These are phyloP conservation scores for Ocimum tenuiflorum DNA, from an alignment of 257 asterid species.

Conservation along the genomic window DNA sequence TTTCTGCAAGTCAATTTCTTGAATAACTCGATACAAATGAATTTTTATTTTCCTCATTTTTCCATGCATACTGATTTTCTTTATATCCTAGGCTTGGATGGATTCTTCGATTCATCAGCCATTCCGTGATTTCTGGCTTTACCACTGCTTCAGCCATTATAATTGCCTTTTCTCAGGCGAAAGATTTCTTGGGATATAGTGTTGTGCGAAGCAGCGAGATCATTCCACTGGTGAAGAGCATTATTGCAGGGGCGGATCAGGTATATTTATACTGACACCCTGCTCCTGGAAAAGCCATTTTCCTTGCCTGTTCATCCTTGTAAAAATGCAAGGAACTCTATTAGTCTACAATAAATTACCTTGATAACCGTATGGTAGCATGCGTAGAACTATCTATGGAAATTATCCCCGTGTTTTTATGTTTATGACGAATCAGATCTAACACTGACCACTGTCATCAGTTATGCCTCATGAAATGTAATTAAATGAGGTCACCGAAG, in stretches of 20 bases:
- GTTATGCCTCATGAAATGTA: background rate
- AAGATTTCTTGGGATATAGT: constrained; percentile 91
- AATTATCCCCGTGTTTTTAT: background rate
- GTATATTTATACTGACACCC: no score
- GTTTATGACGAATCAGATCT: background rate
- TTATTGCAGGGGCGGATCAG: constrained; percentile 77
- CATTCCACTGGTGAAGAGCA: constrained; percentile 75
- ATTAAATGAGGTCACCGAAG: background rate
- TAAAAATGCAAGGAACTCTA: no score
- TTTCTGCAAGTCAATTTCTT: background rate
- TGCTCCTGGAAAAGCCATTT: no score
- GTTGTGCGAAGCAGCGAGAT: constrained; percentile 93
- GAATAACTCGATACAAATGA: background rate
- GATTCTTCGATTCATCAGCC: constrained; percentile 98
- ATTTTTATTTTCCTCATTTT: background rate
- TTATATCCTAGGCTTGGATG: constrained; percentile 85
- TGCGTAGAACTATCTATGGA: background rate
- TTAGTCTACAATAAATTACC: no score
- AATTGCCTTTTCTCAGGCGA: constrained; percentile 92
- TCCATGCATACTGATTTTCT: constrained; percentile 17
- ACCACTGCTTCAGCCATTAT: constrained; percentile 99
- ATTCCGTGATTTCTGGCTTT: constrained; percentile 99
- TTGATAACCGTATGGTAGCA: no score
- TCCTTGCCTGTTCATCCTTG: no score
- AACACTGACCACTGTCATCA: constrained; percentile 9